These are phyloP conservation scores for Huiozyma sinensis DNA, from an alignment of 805 yeast species.

Conservation along the genomic window DNA sequence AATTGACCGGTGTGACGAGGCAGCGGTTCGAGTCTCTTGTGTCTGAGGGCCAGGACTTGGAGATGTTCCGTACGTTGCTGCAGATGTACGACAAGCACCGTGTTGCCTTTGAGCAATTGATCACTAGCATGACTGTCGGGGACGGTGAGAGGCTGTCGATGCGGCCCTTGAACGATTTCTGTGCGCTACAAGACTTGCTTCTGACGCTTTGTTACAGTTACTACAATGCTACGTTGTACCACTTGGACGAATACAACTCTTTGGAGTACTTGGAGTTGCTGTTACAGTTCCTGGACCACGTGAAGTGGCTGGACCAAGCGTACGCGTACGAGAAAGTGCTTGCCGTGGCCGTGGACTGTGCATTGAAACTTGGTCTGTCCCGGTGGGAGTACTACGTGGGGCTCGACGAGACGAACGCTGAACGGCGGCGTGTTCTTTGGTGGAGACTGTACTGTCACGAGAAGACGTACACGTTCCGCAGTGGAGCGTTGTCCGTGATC, in stretches of 20 bases:
- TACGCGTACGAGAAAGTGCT: constrained; percentile 20
- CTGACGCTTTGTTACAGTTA: constrained; percentile 17
- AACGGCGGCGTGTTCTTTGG: constrained; percentile 20
- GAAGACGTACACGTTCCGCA: constrained; percentile 8
- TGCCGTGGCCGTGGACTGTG: constrained; percentile 16
- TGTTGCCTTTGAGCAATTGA: constrained; percentile 8
- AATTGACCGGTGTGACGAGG: constrained; percentile 7
- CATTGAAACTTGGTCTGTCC: constrained; percentile 18
- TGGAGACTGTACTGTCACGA: constrained; percentile 24
- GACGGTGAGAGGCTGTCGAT: constrained; percentile 1
- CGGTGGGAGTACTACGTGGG: constrained; percentile 29
- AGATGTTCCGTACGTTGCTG: constrained; percentile 13
- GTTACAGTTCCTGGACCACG: constrained; percentile 18
- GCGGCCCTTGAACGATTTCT: constrained; percentile 8
- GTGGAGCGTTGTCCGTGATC: constrained; percentile 16
- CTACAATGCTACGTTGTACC: constrained; percentile 18
- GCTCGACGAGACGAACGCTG: constrained; percentile 20
- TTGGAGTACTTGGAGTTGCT: constrained; percentile 20
- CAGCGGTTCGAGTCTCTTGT: constrained; percentile 2
- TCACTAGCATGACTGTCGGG: constrained; percentile 3
- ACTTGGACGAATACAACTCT: constrained; percentile 8
- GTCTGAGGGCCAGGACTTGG: constrained; percentile 10
- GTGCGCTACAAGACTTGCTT: constrained; percentile 15
- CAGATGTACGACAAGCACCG: constrained; percentile 11
- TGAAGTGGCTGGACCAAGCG: constrained; percentile 19